Conservation (phyloP, 306 rosid species). For the Biancaea sappan region DNA sequence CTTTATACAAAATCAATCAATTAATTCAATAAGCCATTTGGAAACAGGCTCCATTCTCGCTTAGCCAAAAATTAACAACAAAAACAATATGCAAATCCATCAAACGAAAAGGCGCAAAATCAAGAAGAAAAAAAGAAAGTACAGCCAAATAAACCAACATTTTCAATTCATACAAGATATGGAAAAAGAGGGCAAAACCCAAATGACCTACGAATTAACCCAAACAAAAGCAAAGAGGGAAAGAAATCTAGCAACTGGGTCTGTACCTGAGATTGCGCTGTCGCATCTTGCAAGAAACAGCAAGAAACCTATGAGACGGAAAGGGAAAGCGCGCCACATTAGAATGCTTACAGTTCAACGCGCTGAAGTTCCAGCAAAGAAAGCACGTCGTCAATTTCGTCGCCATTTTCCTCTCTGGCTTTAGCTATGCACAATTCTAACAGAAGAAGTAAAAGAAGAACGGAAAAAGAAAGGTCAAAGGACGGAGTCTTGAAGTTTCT, state of each 20-base stretch:
- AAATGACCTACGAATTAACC: no score
- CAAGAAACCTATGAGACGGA: slow-evolving; percentile 40
- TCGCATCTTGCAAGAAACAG: slow-evolving; percentile 61
- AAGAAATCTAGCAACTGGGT: not conserved
- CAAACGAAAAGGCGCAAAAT: not conserved
- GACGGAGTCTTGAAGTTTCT: not conserved
- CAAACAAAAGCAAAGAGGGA: no score
- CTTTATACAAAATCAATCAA: not conserved
- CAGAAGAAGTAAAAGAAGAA: not conserved
- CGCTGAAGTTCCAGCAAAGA: slow-evolving; percentile 49
- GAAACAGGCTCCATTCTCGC: not conserved
- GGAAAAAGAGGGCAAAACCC: not conserved
- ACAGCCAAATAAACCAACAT: not conserved
- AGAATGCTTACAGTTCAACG: slow-evolving; percentile 34
- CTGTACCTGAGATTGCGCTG: slow-evolving; percentile 60
- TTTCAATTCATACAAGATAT: not conserved
- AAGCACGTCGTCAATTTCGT: slow-evolving; percentile 62
- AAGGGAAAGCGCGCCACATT: slow-evolving; percentile 36
- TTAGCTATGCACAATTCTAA: not conserved
- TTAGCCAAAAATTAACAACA: not conserved
- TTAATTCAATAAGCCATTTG: not conserved
- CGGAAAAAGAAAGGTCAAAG: not conserved
- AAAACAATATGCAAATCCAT: not conserved
- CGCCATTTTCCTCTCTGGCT: slow-evolving; percentile 48
- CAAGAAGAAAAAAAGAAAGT: not conserved